These are phyloP conservation scores for Phytophthora pini DNA, from an alignment of 352 stramenopile species.

Conservation along the genomic window DNA sequence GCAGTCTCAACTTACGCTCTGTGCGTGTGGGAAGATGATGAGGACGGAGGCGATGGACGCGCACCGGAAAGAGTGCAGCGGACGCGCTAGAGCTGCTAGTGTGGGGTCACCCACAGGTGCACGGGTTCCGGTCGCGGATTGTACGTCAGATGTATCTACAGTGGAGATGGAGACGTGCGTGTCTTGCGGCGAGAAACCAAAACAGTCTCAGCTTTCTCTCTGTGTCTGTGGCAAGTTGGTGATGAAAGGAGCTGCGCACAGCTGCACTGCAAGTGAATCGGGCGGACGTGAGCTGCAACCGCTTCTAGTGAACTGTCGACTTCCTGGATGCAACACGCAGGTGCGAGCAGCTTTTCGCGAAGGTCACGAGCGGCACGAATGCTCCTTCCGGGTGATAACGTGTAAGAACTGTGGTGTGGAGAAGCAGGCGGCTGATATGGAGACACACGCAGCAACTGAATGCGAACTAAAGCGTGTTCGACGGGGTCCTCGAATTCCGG, in stretches of 20 bases:
- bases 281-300: background rate
- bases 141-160: background rate
- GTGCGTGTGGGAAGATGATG: conserved; percentile 70
- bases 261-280: conserved; percentile 5
- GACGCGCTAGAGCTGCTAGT: conserved; percentile 25
- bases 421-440: conserved; percentile 52
- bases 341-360: conserved; percentile 55
- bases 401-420: conserved; percentile 49
- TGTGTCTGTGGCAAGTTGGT: conserved; percentile 32
- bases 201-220: conserved; percentile 15
- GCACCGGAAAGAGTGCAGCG: conserved; percentile 60
- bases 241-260: conserved; percentile 18
- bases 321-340: conserved; percentile 27
- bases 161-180: conserved; percentile 48
- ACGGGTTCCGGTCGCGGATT: no score
- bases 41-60: conserved; percentile 54
- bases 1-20: conserved; percentile 53
- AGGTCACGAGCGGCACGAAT: conserved; percentile 65
- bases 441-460: conserved; percentile 45
- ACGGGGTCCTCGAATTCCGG: conserved; percentile 9
- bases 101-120: no score
- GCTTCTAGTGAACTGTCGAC: conserved; percentile 25
- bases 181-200: conserved; percentile 28
- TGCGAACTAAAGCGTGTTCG: conserved; percentile 46
- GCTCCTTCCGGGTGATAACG: conserved; percentile 38